Conservation (phyloP, 305 asterid species). For the Fraxinus xanthoxyloides region DNA sequence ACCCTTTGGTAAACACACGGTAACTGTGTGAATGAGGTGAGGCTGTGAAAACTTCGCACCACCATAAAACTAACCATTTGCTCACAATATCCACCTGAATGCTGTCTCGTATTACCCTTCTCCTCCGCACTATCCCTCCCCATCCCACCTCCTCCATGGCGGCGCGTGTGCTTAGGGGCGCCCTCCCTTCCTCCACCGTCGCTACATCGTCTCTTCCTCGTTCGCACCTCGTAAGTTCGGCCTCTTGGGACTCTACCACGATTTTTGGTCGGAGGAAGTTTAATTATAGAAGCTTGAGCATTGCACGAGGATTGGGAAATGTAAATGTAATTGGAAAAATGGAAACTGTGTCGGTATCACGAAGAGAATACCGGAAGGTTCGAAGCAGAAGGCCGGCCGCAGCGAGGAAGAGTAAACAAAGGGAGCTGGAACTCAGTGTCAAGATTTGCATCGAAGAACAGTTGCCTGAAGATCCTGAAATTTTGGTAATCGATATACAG, state of each 20-base stretch:
- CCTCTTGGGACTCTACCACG: conserved; percentile 22
- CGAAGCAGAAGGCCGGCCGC: conserved; percentile 45
- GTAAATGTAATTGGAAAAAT: conserved; percentile 20
- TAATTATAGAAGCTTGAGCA: conserved; percentile 20
- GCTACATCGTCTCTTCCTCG: conserved; percentile 26
- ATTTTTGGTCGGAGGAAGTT: conserved; percentile 31
- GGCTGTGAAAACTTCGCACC: neutral
- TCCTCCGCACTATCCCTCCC: conserved; percentile 42
- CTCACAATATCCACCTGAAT: conserved; percentile 34
- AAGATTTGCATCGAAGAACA: conserved; percentile 78
- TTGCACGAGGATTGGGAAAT: conserved; percentile 38
- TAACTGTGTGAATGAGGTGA: neutral
- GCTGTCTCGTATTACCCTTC: conserved; percentile 51
- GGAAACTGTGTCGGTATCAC: conserved; percentile 41
- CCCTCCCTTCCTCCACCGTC: conserved; percentile 30
- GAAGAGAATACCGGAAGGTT: conserved; percentile 67
- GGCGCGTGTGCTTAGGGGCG: conserved; percentile 60
- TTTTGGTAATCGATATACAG: conserved; percentile 51
- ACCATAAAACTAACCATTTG: neutral
- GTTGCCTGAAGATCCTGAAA: conserved; percentile 88
- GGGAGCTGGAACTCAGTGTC: conserved; percentile 79
- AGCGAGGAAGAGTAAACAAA: conserved; percentile 51
- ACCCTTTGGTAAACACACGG: neutral
- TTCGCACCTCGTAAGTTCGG: conserved; percentile 24
- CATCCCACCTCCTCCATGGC: conserved; percentile 50